Evolutionary conservation across 805 yeast genomes (phyloP).

Genomic region (Kazachstania martiniae): DNA sequence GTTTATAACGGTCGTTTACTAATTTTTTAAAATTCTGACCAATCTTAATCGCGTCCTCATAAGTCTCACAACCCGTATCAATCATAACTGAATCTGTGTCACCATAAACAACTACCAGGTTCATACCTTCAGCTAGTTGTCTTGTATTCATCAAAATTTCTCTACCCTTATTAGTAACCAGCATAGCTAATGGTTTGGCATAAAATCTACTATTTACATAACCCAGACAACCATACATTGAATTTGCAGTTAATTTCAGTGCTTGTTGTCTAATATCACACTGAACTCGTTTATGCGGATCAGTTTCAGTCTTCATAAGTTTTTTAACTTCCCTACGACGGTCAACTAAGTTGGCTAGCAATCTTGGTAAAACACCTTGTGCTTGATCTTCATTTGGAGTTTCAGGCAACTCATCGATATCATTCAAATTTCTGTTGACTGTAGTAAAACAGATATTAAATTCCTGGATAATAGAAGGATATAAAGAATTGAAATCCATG

Average conservation of each 20-base stretch:
- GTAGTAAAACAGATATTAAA: slow-evolving; percentile 96
- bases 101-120: slow-evolving; percentile 85
- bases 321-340: slow-evolving; percentile 91
- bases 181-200: slow-evolving; percentile 91
- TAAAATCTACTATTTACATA: slow-evolving; percentile 84
- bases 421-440: slow-evolving; percentile 54
- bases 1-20: slow-evolving; percentile 80
- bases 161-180: slow-evolving; percentile 90
- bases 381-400: slow-evolving; percentile 48
- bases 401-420: slow-evolving; percentile 53
- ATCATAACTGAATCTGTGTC: slow-evolving; percentile 99
- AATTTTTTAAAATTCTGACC: slow-evolving; percentile 76
- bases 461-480: slow-evolving; percentile 95
- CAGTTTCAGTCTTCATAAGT: slow-evolving; percentile 63
- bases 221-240: slow-evolving; percentile 99
- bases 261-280: slow-evolving; percentile 96
- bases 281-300: slow-evolving; percentile 59
- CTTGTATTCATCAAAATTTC: slow-evolving; percentile 89
- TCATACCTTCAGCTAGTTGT: slow-evolving; percentile 78
- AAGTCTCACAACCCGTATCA: slow-evolving; percentile 68
- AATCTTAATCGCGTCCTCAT: slow-evolving; percentile 63
- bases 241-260: slow-evolving; percentile 89
- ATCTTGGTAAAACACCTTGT: slow-evolving; percentile 79
- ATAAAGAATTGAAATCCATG: slow-evolving; percentile 96
- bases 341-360: slow-evolving; percentile 72